Evolutionary conservation across 805 yeast genomes (phyloP).

Genomic region (Saccharomycopsis sp.): DNA sequence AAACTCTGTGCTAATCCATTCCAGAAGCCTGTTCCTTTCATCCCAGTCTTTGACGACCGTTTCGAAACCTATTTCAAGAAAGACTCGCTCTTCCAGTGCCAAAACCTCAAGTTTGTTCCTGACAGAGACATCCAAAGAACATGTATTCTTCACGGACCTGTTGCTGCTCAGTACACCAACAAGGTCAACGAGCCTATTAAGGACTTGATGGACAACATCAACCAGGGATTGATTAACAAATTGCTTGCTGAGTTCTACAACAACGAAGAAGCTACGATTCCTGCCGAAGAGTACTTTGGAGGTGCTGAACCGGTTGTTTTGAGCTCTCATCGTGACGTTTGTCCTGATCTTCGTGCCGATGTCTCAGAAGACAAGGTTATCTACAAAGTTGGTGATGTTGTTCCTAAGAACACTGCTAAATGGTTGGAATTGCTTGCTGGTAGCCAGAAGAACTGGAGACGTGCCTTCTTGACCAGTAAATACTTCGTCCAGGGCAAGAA

Average conservation of each 20-base stretch:
- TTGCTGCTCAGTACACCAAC: conserved; percentile 88
- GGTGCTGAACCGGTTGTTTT: conserved; percentile 35
- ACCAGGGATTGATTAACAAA: conserved; percentile 77
- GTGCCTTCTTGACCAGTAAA: conserved; percentile 74
- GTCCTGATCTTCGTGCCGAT: conserved; percentile 21
- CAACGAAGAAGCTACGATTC: conserved; percentile 67
- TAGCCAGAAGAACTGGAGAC: conserved; percentile 73
- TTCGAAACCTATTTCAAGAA: conserved; percentile 96
- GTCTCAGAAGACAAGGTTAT: conserved; percentile 29
- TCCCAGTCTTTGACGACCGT: conserved; percentile 90
- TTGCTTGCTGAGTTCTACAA: conserved; percentile 64
- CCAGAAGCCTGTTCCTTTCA: conserved; percentile 97
- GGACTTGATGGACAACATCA: conserved; percentile 81
- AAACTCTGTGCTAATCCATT: conserved; percentile 71
- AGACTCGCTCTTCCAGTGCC: conserved; percentile 99
- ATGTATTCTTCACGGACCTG: conserved; percentile 98
- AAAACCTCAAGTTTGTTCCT: conserved; percentile 91
- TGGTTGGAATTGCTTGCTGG: conserved; percentile 90
- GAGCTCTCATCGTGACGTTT: conserved; percentile 20
- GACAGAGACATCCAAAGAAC: conserved; percentile 96
- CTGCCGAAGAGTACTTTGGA: conserved; percentile 86
- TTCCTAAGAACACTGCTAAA: conserved; percentile 25
- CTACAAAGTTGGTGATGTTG: conserved; percentile 36
- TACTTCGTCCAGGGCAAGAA: conserved; percentile 81
- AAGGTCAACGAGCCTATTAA: conserved; percentile 88